Conservation (phyloP, 306 rosid species). For the Vachellia pachyceras region DNA sequence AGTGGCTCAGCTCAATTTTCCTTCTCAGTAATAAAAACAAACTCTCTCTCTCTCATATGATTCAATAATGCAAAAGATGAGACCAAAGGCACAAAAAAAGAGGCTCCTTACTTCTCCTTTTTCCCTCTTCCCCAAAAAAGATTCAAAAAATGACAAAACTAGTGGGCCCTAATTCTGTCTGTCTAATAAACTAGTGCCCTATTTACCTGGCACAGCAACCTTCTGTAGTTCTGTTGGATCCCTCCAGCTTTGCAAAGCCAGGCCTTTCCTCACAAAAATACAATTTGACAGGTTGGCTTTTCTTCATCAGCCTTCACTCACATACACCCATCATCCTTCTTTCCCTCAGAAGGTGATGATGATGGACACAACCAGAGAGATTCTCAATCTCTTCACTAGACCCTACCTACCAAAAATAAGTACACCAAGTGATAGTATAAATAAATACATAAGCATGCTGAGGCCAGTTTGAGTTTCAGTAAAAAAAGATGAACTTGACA, state of each 20-base stretch:
- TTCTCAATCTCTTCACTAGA: not conserved
- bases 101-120: constrained; percentile 66
- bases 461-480: constrained; percentile 31
- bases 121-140: constrained; percentile 43
- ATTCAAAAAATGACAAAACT: constrained; percentile 48
- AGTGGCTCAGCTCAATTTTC: constrained; percentile 6
- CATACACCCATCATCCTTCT: constrained; percentile 57
- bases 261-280: constrained; percentile 57
- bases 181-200: constrained; percentile 62
- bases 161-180: constrained; percentile 56
- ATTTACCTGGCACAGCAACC: constrained; percentile 79
- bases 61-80: constrained; percentile 38
- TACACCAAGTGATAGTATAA: not conserved
- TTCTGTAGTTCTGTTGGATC: constrained; percentile 57
- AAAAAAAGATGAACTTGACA: constrained; percentile 32
- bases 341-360: constrained; percentile 56
- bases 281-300: constrained; percentile 62
- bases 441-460: not conserved
- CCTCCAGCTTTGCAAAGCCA: constrained; percentile 84
- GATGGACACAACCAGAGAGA: constrained; percentile 49
- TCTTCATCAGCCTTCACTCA: constrained; percentile 60
- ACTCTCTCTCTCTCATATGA: constrained; percentile 12
- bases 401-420: not conserved
- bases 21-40: constrained; percentile 15
- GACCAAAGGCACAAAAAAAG: constrained; percentile 42